These are phyloP conservation scores for Pseudozyma sp. DNA, from an alignment of 1,284 basidiomycete species.

Conservation along the genomic window DNA sequence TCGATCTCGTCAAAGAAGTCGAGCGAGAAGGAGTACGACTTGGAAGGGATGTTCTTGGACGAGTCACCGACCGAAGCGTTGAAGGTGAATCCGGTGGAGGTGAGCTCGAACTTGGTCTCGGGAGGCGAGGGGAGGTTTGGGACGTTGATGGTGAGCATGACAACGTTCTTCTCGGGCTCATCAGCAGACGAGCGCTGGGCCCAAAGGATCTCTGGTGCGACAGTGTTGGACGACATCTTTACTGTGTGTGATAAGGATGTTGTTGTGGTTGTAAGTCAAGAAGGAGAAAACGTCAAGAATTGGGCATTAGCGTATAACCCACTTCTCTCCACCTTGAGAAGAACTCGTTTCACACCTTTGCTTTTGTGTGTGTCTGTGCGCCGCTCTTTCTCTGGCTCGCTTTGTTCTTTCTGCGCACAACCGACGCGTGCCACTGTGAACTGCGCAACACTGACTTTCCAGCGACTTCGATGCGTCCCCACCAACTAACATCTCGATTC, in stretches of 20 bases:
- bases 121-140: constrained; percentile 64
- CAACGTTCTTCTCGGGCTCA: constrained; percentile 66
- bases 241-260: background rate
- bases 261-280: background rate
- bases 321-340: constrained; percentile 30
- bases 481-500: constrained; percentile 17
- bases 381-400: background rate
- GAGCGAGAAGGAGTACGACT: constrained; percentile 64
- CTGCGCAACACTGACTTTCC: constrained; percentile 15
- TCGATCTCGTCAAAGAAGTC: constrained; percentile 68
- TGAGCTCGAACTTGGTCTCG: constrained; percentile 65
- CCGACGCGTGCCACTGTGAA: background rate
- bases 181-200: constrained; percentile 64
- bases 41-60: constrained; percentile 58
- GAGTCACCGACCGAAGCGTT: constrained; percentile 56
- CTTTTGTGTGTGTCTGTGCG: background rate
- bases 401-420: background rate
- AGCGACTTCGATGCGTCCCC: constrained; percentile 37
- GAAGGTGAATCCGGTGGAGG: constrained; percentile 57
- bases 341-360: constrained; percentile 4
- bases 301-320: background rate
- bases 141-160: constrained; percentile 68
- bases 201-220: constrained; percentile 68
- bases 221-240: constrained; percentile 38
- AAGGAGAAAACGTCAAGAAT: background rate